Conservation (phyloP, 2,329 filamentous ascomycete genomes). For the Sclerotinia nivalis region DNA sequence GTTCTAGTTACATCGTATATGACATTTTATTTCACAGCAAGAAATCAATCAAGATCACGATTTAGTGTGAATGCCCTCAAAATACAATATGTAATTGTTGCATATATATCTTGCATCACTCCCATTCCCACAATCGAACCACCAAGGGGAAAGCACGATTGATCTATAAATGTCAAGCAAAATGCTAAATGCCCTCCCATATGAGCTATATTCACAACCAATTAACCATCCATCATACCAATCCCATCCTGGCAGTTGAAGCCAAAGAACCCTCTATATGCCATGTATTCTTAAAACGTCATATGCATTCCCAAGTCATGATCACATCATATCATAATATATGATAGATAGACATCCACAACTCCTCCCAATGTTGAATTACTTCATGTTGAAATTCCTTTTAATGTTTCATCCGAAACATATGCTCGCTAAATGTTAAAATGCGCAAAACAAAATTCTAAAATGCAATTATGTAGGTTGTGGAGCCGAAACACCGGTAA, state of each 20-base stretch:
- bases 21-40: not conserved
- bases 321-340: constrained; percentile 14
- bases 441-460: constrained; percentile 13
- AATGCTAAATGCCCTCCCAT: not conserved
- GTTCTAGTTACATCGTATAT: not conserved
- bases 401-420: constrained; percentile 9
- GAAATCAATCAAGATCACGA: not conserved
- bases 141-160: not conserved
- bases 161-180: not conserved
- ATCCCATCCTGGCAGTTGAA: constrained; percentile 18
- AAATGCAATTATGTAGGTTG: constrained; percentile 31
- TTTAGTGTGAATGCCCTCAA: too few relatives aligned
- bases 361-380: constrained; percentile 24
- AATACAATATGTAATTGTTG: not conserved
- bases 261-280: constrained; percentile 19
- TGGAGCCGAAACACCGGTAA: constrained; percentile 34
- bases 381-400: constrained; percentile 21
- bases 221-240: not conserved
- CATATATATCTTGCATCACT: not conserved
- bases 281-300: constrained; percentile 16
- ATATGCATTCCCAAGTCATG: constrained; percentile 14
- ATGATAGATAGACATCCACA: constrained; percentile 16
- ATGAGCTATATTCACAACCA: not conserved
- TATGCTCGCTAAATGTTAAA: constrained; percentile 22
- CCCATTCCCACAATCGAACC: too few relatives aligned